A percentile compares a stretch with the other conserved stretches of the same genome.
phyloP scores from a whole-genome alignment of 345 rosid species.

The Brassica cretica region DNA sequence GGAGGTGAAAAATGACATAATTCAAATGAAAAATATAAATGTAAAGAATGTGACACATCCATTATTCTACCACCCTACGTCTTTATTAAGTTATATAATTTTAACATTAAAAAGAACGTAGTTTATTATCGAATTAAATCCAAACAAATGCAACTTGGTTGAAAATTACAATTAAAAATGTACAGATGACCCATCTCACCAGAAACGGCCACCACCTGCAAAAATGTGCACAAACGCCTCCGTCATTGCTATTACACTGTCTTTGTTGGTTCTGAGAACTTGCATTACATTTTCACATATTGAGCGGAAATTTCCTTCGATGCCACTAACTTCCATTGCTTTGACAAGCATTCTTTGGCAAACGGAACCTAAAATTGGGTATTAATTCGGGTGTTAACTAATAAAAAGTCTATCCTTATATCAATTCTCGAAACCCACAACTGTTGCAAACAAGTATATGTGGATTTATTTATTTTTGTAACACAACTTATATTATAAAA shows the following conservation, averaged over 20 bases:
- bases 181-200: constrained; percentile 52
- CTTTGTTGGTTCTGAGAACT: not conserved
- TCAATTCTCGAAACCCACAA: not conserved
- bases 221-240: not conserved
- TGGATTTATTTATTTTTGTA: not conserved
- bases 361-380: not conserved
- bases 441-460: not conserved
- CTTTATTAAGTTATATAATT: constrained; percentile 4
- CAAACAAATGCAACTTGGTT: constrained; percentile 13
- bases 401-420: not conserved
- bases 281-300: not conserved
- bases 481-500: too few relatives aligned
- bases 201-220: constrained; percentile 97
- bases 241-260: not conserved
- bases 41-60: constrained; percentile 4
- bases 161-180: not conserved
- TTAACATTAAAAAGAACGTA: constrained; percentile 23
- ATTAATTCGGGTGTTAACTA: not conserved
- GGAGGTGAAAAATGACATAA: too few relatives aligned
- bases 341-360: not conserved
- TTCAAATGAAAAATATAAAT: not conserved
- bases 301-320: not conserved
- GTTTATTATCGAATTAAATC: constrained; percentile 1
- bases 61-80: constrained; percentile 20
- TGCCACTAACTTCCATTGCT: not conserved